phyloP scores from a whole-genome alignment of 352 stramenopile genomes.

The Phytopythium vexans region DNA sequence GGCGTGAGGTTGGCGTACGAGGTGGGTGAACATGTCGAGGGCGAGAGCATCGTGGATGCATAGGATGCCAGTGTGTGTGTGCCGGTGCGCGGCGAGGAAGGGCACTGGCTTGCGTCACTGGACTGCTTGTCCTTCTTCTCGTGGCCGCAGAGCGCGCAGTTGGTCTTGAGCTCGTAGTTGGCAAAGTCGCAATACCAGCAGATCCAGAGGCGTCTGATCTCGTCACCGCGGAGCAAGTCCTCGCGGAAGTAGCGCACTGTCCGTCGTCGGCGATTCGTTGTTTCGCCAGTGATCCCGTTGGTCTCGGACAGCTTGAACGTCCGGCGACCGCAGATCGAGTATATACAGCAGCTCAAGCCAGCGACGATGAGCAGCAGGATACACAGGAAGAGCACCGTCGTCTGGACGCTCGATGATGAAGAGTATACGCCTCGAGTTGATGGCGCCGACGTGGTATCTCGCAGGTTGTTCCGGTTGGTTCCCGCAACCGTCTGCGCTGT shows the following conservation, averaged over 20 bases:
- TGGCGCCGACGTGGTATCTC: not conserved
- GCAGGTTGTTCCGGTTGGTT: not conserved
- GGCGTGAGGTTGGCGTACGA: not conserved
- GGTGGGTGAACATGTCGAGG: constrained; percentile 2
- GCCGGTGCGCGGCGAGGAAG: constrained; percentile 16
- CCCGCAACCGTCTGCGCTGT: not conserved
- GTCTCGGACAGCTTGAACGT: constrained; percentile 21
- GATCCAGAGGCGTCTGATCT: constrained; percentile 46
- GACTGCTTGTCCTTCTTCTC: constrained; percentile 29
- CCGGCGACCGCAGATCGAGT: constrained; percentile 24
- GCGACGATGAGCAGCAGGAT: constrained; percentile 23
- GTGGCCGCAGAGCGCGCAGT: constrained; percentile 43
- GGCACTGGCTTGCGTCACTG: constrained; percentile 18
- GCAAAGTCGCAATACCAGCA: constrained; percentile 55
- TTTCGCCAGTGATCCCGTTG: not conserved
- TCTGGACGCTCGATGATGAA: constrained; percentile 1
- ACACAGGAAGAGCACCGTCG: constrained; percentile 30
- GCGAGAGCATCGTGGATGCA: constrained; percentile 26
- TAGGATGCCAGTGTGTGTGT: constrained; percentile 26
- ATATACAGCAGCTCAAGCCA: constrained; percentile 24
- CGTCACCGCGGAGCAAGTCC: constrained; percentile 48
- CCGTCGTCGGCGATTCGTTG: not conserved
- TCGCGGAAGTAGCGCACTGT: constrained; percentile 32
- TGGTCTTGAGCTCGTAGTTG: constrained; percentile 56
- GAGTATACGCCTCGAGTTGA: no score